Percentiles rank a stretch among this genome's conserved stretches.
These are phyloP conservation scores for Aspergillus indologenus DNA, from an alignment of 495 filamentous ascomycete genomes.

Conservation along the genomic window DNA sequence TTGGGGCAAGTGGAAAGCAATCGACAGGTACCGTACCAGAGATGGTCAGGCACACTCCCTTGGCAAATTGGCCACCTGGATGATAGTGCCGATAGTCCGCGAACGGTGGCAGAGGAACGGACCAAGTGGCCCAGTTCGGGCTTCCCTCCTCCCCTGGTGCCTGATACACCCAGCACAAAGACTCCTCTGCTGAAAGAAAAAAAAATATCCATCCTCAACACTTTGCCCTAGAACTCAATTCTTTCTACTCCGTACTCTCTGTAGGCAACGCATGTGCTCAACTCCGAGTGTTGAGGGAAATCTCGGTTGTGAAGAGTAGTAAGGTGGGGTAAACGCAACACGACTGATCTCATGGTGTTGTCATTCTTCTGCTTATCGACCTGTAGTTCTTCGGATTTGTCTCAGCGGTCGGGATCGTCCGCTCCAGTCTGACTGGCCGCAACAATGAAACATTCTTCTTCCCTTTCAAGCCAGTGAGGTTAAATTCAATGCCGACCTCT, in stretches of 20 bases:
- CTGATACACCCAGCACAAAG: neutral
- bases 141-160: neutral
- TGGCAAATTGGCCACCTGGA: neutral
- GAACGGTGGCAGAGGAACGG: slow-evolving; percentile 3
- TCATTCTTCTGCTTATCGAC: neutral
- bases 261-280: neutral
- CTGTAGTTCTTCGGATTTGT: neutral
- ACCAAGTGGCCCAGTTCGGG: neutral
- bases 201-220: too few species aligned
- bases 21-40: neutral
- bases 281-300: too few species aligned
- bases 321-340: neutral
- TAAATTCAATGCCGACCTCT: neutral
- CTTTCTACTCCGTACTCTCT: neutral
- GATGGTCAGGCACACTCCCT: neutral
- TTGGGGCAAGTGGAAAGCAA: neutral
- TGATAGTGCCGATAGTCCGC: neutral
- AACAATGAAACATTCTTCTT: neutral
- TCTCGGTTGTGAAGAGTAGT: too few species aligned
- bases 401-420: neutral
- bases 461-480: neutral
- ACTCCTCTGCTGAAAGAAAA: too few species aligned
- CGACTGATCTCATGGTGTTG: slow-evolving; percentile 1
- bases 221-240: too few species aligned
- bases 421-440: neutral